Percentiles rank a stretch among this genome's conserved stretches.
These are phyloP conservation scores for Tricholoma sp. DNA, from an alignment of 768 basidiomycete species.

Conservation along the genomic window DNA sequence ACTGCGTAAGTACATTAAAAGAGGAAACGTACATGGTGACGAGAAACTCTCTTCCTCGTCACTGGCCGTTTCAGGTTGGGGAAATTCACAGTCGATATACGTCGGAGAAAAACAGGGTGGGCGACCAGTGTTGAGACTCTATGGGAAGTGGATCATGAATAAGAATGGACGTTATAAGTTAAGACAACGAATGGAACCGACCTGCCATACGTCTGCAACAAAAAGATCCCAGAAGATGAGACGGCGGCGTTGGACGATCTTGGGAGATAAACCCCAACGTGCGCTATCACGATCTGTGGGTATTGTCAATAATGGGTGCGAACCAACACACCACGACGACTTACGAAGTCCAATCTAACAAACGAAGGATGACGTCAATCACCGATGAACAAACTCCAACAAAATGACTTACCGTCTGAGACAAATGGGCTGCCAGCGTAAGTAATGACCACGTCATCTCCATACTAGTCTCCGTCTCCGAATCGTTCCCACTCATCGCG, in stretches of 20 bases:
- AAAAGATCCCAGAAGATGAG: slow-evolving; percentile 78
- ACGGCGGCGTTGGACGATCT: slow-evolving; percentile 60
- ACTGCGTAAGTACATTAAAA: not conserved
- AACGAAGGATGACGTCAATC: not conserved
- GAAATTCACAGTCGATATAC: slow-evolving; percentile 64
- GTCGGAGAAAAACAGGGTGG: slow-evolving; percentile 63
- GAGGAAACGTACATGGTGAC: slow-evolving; percentile 26
- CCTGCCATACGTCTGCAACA: slow-evolving; percentile 65
- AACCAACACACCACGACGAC: slow-evolving; percentile 18
- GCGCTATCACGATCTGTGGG: slow-evolving; percentile 57
- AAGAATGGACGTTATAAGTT: not conserved
- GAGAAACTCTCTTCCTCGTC: slow-evolving; percentile 25
- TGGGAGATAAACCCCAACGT: slow-evolving; percentile 56
- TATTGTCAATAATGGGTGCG: slow-evolving; percentile 2
- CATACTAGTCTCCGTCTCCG: slow-evolving; percentile 60
- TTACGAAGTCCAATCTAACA: slow-evolving; percentile 61
- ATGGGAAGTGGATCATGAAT: not conserved
- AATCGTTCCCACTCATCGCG: slow-evolving; percentile 62
- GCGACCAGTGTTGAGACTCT: slow-evolving; percentile 68
- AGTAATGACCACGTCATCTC: slow-evolving; percentile 68
- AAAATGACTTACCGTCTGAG: slow-evolving; percentile 49
- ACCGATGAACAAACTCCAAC: not conserved
- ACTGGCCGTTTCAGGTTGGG: slow-evolving; percentile 33
- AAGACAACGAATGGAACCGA: slow-evolving; percentile 16
- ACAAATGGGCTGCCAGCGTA: slow-evolving; percentile 58